Evolutionary conservation across 352 stramenopile genomes (phyloP).

Genomic region (Pythium periplocum): DNA sequence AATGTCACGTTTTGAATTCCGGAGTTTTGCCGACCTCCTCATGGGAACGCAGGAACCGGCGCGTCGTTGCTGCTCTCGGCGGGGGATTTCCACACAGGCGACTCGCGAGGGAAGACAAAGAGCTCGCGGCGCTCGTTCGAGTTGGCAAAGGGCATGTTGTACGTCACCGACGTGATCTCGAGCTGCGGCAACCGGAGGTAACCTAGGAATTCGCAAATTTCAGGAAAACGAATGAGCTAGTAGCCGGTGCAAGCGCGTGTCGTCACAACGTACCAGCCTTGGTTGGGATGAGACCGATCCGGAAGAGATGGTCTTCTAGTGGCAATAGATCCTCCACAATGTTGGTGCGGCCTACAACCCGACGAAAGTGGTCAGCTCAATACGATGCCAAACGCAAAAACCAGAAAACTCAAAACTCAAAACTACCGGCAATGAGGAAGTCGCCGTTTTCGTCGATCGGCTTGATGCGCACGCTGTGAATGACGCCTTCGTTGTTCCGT

Average conservation of each 20-base stretch:
- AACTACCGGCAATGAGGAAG: conserved; percentile 66
- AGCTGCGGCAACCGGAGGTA: conserved; percentile 65
- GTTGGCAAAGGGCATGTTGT: conserved; percentile 59
- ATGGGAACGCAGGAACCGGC: too few relatives aligned
- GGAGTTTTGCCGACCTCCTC: too few relatives aligned
- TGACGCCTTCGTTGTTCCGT: conserved; percentile 66
- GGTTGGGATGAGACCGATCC: conserved; percentile 61
- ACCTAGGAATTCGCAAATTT: conserved; percentile 17
- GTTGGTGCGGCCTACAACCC: conserved; percentile 49
- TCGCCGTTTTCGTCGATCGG: conserved; percentile 59
- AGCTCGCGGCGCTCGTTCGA: conserved; percentile 67
- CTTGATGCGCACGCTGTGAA: conserved; percentile 70
- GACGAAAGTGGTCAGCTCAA: background rate
- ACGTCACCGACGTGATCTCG: conserved; percentile 72
- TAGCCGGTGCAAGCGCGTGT: too few relatives aligned
- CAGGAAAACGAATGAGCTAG: too few relatives aligned
- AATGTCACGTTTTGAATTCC: too few relatives aligned
- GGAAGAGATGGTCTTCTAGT: conserved; percentile 56
- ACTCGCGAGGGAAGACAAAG: conserved; percentile 67
- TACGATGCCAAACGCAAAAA: background rate
- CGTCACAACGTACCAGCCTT: conserved; percentile 51
- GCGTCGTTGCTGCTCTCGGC: too few relatives aligned
- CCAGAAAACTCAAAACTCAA: conserved; percentile 1
- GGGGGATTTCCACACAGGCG: too few relatives aligned
- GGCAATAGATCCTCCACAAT: conserved; percentile 69